Evolutionary conservation across 2,329 filamentous ascomycete species (phyloP).

Genomic region (Neopestalotiopsis clavispora): DNA sequence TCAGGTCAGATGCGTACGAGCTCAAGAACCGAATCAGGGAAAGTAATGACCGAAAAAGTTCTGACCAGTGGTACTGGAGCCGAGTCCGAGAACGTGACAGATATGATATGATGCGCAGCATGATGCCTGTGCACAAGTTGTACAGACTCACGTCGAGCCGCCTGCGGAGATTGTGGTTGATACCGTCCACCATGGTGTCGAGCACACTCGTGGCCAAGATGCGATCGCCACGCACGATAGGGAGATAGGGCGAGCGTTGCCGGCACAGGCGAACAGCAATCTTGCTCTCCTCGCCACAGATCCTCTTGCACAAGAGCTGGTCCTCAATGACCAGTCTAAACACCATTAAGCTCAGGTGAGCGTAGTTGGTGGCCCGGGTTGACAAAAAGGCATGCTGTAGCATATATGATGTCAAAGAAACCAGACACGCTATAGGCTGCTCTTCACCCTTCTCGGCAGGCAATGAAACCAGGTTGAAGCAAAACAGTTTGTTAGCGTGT

Average conservation of each 20-base stretch:
- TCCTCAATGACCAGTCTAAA: conserved; percentile 89
- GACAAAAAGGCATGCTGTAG: conserved; percentile 92
- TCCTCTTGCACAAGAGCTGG: conserved; percentile 76
- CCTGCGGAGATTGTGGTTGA: conserved; percentile 91
- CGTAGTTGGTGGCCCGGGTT: conserved; percentile 77
- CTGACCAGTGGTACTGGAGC: conserved; percentile 90
- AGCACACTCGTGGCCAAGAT: conserved; percentile 77
- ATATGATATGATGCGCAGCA: conserved; percentile 83
- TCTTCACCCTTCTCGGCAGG: conserved; percentile 68
- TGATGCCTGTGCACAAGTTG: conserved; percentile 78
- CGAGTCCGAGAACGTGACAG: conserved; percentile 83
- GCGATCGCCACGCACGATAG: conserved; percentile 73
- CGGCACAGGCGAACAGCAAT: conserved; percentile 81
- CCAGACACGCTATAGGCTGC: conserved; percentile 77
- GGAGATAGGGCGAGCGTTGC: conserved; percentile 85
- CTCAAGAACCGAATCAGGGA: conserved; percentile 89
- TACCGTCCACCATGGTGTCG: conserved; percentile 86
- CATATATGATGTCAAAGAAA: conserved; percentile 91
- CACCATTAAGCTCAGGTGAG: conserved; percentile 83
- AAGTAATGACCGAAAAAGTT: conserved; percentile 88
- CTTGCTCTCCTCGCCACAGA: conserved; percentile 81
- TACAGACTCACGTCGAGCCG: conserved; percentile 87
- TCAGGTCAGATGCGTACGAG: conserved; percentile 81
- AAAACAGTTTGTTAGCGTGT: conserved; percentile 94
- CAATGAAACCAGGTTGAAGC: conserved; percentile 77